phyloP scores from a whole-genome alignment of 768 basidiomycete genomes.

The Rossbeevera mucosa region DNA sequence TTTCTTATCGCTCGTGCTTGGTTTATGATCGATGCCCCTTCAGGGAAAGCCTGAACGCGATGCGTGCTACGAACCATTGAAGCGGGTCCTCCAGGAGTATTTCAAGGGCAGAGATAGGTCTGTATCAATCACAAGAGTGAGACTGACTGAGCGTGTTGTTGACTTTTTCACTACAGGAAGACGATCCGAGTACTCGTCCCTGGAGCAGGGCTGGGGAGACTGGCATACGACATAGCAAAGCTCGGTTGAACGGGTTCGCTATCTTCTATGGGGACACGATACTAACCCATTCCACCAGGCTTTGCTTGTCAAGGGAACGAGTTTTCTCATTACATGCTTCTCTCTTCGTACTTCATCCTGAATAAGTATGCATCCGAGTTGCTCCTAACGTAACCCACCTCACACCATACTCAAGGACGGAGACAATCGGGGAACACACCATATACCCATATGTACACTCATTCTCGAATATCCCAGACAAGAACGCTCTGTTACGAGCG shows the following conservation, averaged over 20 bases:
- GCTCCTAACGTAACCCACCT: not conserved
- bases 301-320: conserved; percentile 93
- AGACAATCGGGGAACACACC: conserved; percentile 60
- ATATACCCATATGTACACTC: conserved; percentile 91
- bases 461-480: conserved; percentile 74
- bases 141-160: not conserved
- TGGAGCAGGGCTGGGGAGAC: conserved; percentile 82
- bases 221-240: conserved; percentile 84
- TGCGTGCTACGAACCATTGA: conserved; percentile 75
- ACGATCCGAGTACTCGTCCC: conserved; percentile 78
- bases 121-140: not conserved
- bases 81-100: conserved; percentile 61
- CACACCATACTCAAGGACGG: conserved; percentile 43
- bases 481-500: conserved; percentile 56
- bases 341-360: conserved; percentile 82
- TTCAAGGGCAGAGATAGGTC: conserved; percentile 55
- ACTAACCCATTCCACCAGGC: conserved; percentile 41
- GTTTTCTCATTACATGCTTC: conserved; percentile 93
- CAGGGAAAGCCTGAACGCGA: conserved; percentile 78
- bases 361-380: conserved; percentile 56
- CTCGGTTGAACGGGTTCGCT: conserved; percentile 47
- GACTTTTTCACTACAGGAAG: conserved; percentile 30
- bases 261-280: not conserved
- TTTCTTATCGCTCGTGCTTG: not conserved
- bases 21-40: not conserved